Evolutionary conservation across 139 green algal genomes (phyloP), one percentile per base, ranked within the genome.

Genomic region (Medakamo hakoo): DNA sequence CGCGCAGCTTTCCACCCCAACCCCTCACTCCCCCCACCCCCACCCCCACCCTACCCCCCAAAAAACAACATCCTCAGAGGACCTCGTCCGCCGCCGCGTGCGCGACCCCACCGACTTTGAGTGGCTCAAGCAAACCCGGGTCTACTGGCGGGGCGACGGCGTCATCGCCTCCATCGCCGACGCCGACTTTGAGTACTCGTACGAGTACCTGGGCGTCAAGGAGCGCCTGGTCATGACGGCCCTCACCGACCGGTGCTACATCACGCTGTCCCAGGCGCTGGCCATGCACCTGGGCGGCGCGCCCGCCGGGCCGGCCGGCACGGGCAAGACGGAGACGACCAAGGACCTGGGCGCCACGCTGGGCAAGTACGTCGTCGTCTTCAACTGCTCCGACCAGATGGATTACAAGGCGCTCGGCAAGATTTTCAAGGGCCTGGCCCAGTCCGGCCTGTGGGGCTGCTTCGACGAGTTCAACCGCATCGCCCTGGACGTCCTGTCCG

Each of bases 391-490:
- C 30, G 90, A 97, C 76, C 91, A 91, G 79, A 93, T 96, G 81
- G 88, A 96, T 80, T 90, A 92, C 86, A 94, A 86, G 73, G 86
- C 82, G 68, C 94, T 95, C 81, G 91, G 90, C 70, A 95, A 95
- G 77, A 97, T 97, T 76, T 97, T 92, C 83, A 94, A 94, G 79
- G 91, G 91, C 29, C 78, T 97, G 63, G 91, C 91, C 2, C 88
- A 97, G 79, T 84, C 67, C 23, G 91, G 91, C 28, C 79, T 96
- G 55, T 97, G 91, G 91, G 86, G 86, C 30, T 97, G 88, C 81
- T 95, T 97, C 60, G 91, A 97, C 69, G 91, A 97, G 78, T 97
- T 97, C 83, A 97, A 97, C 76, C 82, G 91, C 71, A 97, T 97
- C 85, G 95, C 95, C 79, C 76, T 97, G 66, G 90, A 96, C 68